These are phyloP conservation scores for Sphenostylis stenocarpa DNA, from an alignment of 306 rosid species.

Conservation along the genomic window DNA sequence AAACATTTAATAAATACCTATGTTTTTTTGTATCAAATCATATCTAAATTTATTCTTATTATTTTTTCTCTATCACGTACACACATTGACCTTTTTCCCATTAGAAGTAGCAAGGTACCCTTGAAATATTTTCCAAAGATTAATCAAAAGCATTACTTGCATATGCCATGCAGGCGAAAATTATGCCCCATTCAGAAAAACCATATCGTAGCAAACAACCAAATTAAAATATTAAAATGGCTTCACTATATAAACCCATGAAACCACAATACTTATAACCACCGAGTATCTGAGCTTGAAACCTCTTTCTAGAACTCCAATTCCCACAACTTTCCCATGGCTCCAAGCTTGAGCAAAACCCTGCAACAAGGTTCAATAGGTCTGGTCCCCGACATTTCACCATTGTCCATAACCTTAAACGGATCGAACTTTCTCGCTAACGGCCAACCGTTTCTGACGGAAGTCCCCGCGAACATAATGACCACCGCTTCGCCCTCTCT, in stretches of 20 bases:
- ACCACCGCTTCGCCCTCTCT: slow-evolving; percentile 40
- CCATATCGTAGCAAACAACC: background rate
- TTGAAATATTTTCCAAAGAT: too few species aligned
- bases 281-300: background rate
- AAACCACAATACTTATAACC: background rate
- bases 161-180: background rate
- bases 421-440: slow-evolving; percentile 53
- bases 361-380: slow-evolving; percentile 21
- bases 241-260: background rate
- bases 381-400: background rate
- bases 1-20: too few species aligned
- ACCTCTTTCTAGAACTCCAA: background rate
- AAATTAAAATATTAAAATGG: background rate
- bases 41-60: too few species aligned
- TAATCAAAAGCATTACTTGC: too few species aligned
- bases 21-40: too few species aligned
- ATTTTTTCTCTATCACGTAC: too few species aligned
- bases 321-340: slow-evolving; percentile 43
- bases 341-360: slow-evolving; percentile 59
- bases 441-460: slow-evolving; percentile 53
- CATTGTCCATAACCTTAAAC: slow-evolving; percentile 42
- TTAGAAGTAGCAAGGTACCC: too few species aligned
- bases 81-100: too few species aligned
- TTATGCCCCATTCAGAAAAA: background rate
- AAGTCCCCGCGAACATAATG: slow-evolving; percentile 50